phyloP scores from a whole-genome alignment of 2,329 filamentous ascomycete species.

The Colletotrichum scovillei region DNA sequence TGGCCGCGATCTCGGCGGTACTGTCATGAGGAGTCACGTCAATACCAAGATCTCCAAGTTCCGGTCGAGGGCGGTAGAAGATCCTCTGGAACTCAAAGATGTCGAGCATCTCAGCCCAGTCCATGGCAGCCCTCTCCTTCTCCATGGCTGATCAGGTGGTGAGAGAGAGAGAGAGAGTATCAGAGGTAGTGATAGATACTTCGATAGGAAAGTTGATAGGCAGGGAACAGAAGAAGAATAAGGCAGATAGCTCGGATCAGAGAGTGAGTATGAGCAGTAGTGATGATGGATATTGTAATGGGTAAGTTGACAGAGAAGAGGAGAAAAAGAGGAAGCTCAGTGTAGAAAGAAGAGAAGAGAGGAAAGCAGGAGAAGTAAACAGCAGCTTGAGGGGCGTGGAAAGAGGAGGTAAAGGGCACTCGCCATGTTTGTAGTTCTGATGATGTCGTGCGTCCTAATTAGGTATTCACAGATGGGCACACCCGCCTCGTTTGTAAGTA shows the following conservation, averaged over 20 bases:
- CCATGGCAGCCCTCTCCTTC: neutral
- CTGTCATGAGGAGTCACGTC: slow-evolving; percentile 55
- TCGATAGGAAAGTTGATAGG: neutral
- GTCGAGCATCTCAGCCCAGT: neutral
- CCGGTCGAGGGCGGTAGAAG: slow-evolving; percentile 11
- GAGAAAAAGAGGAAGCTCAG: neutral
- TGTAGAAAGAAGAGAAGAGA: neutral
- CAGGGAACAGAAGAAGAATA: neutral
- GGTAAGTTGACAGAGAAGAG: neutral
- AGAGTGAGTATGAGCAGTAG: neutral
- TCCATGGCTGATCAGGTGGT: neutral
- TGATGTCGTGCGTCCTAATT: neutral
- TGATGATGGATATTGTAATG: too few relatives aligned
- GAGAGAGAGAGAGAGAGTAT: neutral
- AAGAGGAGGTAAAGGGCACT: neutral
- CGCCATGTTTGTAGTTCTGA: neutral
- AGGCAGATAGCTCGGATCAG: neutral
- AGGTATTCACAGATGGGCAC: neutral
- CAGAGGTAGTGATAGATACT: neutral
- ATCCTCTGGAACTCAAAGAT: too few relatives aligned
- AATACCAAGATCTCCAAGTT: slow-evolving; percentile 41
- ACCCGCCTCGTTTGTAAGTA: neutral
- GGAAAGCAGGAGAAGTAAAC: neutral
- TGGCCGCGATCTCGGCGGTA: slow-evolving; percentile 91
- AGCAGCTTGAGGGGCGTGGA: neutral